Evolutionary conservation across 495 filamentous ascomycete genomes (phyloP).

Genomic region (Trichocladium antarcticum): DNA sequence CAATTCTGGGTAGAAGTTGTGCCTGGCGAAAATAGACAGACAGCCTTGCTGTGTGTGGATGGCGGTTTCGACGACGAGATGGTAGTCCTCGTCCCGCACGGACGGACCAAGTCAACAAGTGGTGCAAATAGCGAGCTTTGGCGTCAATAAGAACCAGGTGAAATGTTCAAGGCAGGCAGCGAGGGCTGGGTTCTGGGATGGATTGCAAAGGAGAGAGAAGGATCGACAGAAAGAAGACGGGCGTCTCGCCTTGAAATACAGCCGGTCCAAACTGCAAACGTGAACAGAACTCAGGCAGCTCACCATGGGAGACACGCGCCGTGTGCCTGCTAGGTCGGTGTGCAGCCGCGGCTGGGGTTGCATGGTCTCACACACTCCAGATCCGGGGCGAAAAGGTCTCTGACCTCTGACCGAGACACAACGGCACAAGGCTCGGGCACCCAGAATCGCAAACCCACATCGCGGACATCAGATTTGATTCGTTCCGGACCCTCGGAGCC

Average conservation of each 20-base stretch:
- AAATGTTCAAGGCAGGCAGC: not conserved
- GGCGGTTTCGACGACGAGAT: not conserved
- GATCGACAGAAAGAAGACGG: conserved; percentile 4
- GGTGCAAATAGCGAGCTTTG: not conserved
- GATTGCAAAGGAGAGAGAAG: not conserved
- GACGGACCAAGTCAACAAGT: conserved; percentile 1
- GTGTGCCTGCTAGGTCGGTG: not conserved
- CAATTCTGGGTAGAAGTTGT: not conserved
- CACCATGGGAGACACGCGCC: conserved; percentile 1
- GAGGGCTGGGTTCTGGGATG: not conserved
- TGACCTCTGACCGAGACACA: not conserved
- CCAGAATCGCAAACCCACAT: conserved; percentile 1
- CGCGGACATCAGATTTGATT: conserved; percentile 7
- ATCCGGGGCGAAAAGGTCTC: not conserved
- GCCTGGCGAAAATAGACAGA: not conserved
- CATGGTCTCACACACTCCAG: conserved; percentile 14
- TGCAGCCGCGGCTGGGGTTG: conserved; percentile 16
- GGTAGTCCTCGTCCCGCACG: not conserved
- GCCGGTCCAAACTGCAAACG: conserved; percentile 4
- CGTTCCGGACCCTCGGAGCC: conserved; percentile 15
- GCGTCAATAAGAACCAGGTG: not conserved
- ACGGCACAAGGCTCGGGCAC: conserved; percentile 1
- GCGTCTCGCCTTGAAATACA: conserved; percentile 9
- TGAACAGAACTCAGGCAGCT: conserved; percentile 1
- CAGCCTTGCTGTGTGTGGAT: not conserved